A percentile compares a stretch with the other conserved stretches of the same genome.
Evolutionary conservation across 2,329 filamentous ascomycete species (phyloP).

Genomic region (Biscogniauxia sp.): DNA sequence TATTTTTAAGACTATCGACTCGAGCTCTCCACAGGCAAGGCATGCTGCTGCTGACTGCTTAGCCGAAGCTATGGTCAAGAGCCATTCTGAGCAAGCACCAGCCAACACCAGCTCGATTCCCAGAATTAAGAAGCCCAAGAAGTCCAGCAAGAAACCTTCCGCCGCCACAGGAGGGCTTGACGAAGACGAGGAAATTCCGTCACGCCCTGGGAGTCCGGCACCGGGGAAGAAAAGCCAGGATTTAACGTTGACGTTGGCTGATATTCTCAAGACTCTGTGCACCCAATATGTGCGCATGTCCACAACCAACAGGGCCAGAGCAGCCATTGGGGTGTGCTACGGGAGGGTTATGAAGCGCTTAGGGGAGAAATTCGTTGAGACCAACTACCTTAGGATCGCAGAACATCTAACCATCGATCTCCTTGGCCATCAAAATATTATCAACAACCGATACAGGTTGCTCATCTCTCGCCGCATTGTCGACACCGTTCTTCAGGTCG

Average conservation of each 20-base stretch:
- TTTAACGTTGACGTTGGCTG: slow-evolving; percentile 70
- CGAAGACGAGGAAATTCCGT: slow-evolving; percentile 65
- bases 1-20: slow-evolving; percentile 85
- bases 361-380: slow-evolving; percentile 79
- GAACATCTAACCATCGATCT: slow-evolving; percentile 79
- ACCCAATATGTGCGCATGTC: slow-evolving; percentile 75
- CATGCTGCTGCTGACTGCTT: slow-evolving; percentile 85
- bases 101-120: slow-evolving; percentile 44
- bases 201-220: slow-evolving; percentile 71
- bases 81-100: slow-evolving; percentile 62
- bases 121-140: slow-evolving; percentile 65
- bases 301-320: slow-evolving; percentile 76
- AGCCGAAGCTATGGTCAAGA: slow-evolving; percentile 78
- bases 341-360: slow-evolving; percentile 74
- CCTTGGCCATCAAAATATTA: slow-evolving; percentile 71
- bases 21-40: slow-evolving; percentile 68
- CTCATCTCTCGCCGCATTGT: slow-evolving; percentile 83
- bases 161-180: slow-evolving; percentile 64
- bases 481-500: slow-evolving; percentile 77
- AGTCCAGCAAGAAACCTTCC: slow-evolving; percentile 53
- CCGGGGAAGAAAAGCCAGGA: slow-evolving; percentile 70
- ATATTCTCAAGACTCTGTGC: slow-evolving; percentile 77
- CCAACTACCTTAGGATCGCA: slow-evolving; percentile 77
- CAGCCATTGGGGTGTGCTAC: slow-evolving; percentile 85
- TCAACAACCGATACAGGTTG: slow-evolving; percentile 82